phyloP scores from a whole-genome alignment of 2,329 filamentous ascomycete genomes.

The Aureobasidium melanogenum region DNA sequence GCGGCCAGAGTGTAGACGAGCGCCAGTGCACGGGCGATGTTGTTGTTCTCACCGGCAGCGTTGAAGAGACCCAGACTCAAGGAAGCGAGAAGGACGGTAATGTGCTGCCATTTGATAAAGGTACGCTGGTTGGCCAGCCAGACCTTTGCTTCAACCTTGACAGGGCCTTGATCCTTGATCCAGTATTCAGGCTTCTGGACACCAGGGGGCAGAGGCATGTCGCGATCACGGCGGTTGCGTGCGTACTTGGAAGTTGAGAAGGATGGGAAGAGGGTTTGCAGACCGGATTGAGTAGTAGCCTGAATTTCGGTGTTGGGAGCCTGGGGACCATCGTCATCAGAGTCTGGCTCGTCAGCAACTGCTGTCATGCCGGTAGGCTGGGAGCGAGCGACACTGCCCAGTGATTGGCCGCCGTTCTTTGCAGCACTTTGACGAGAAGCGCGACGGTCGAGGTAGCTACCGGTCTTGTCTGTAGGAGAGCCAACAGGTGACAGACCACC shows the following conservation, averaged over 20 bases:
- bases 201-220: constrained; percentile 64
- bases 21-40: constrained; percentile 69
- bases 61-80: constrained; percentile 82
- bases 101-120: constrained; percentile 98
- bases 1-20: constrained; percentile 75
- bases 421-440: constrained; percentile 10
- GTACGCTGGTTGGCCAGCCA: constrained; percentile 98
- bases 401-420: constrained; percentile 15
- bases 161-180: constrained; percentile 89
- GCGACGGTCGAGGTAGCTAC: neutral
- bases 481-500: constrained; percentile 54
- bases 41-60: constrained; percentile 65
- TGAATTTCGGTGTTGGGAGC: constrained; percentile 20
- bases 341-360: constrained; percentile 37
- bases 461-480: constrained; percentile 50
- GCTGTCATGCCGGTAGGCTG: constrained; percentile 24
- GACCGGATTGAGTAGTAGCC: constrained; percentile 43
- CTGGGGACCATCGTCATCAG: constrained; percentile 40
- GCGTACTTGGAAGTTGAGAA: constrained; percentile 77
- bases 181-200: constrained; percentile 77
- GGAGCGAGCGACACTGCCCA: constrained; percentile 14
- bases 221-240: constrained; percentile 41
- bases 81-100: constrained; percentile 76
- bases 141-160: constrained; percentile 93
- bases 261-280: constrained; percentile 68